Percentiles rank a stretch among this genome's conserved stretches.
Evolutionary conservation across 306 rosid genomes (phyloP).

Genomic region (Biancaea sappan): DNA sequence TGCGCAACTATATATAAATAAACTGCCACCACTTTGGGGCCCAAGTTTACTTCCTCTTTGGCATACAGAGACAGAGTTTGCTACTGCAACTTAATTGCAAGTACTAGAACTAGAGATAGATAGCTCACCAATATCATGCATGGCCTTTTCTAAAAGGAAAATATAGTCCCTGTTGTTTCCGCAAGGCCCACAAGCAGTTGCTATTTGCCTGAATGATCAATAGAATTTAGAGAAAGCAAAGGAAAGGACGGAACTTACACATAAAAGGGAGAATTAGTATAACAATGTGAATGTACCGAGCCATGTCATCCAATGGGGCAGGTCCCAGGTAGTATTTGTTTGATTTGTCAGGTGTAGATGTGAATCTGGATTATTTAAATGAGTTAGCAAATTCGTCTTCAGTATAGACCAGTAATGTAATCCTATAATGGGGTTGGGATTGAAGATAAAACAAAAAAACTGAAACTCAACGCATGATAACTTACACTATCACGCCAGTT

Average conservation of each 20-base stretch:
- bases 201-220: conserved; percentile 77
- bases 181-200: conserved; percentile 94
- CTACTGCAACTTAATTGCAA: too few species aligned
- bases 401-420: background rate
- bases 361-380: conserved; percentile 61
- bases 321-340: conserved; percentile 96
- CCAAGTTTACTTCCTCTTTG: background rate
- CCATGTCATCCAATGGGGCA: conserved; percentile 91
- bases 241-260: background rate
- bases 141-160: conserved; percentile 81
- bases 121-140: conserved; percentile 77
- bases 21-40: background rate
- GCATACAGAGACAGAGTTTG: background rate
- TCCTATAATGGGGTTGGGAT: background rate
- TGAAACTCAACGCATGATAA: conserved; percentile 10
- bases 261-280: background rate
- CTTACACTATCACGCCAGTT: conserved; percentile 85
- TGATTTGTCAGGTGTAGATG: conserved; percentile 84
- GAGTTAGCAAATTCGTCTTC: conserved; percentile 28
- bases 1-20: background rate
- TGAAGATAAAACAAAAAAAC: conserved; percentile 6
- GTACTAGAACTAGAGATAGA: background rate
- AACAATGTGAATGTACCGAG: conserved; percentile 61
- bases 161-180: conserved; percentile 90
- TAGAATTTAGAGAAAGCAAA: background rate